A percentile compares a stretch with the other conserved stretches of the same genome.
Evolutionary conservation across 306 rosid genomes (phyloP).

Genomic region (Castanospermum australe): DNA sequence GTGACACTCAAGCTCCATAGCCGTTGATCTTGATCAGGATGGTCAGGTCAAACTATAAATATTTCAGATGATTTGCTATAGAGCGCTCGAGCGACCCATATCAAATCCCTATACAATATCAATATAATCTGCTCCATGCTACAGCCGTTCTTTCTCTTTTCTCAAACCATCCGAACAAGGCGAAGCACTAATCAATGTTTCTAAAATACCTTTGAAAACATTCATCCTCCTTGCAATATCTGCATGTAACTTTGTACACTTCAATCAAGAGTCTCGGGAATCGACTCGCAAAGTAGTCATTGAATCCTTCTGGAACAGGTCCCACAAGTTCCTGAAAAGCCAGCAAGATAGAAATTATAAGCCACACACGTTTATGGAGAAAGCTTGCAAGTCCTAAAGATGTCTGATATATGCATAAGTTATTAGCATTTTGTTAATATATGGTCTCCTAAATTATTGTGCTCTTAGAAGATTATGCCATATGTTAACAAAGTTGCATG

Average conservation of each 20-base stretch:
- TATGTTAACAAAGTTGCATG: not conserved
- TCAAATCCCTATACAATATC: not conserved
- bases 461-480: not conserved
- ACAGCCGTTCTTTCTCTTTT: conserved; percentile 6
- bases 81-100: no score
- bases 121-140: conserved; percentile 11
- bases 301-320: conserved; percentile 66
- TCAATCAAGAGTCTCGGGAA: conserved; percentile 69
- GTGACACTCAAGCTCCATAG: no score
- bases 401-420: not conserved
- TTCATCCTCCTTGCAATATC: conserved; percentile 53
- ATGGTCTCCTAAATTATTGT: not conserved
- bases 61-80: no score
- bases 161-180: not conserved
- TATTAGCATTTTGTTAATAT: not conserved
- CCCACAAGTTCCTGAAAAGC: conserved; percentile 52
- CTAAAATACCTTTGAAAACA: conserved; percentile 53
- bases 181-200: conserved; percentile 28
- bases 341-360: not conserved
- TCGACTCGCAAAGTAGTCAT: conserved; percentile 59
- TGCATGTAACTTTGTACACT: conserved; percentile 52
- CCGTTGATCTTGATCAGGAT: no score
- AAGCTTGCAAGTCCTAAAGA: conserved; percentile 7
- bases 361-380: no score
- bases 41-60: no score